Evolutionary conservation across 2,329 filamentous ascomycete genomes (phyloP).

Genomic region (Fusarium pilosicola): DNA sequence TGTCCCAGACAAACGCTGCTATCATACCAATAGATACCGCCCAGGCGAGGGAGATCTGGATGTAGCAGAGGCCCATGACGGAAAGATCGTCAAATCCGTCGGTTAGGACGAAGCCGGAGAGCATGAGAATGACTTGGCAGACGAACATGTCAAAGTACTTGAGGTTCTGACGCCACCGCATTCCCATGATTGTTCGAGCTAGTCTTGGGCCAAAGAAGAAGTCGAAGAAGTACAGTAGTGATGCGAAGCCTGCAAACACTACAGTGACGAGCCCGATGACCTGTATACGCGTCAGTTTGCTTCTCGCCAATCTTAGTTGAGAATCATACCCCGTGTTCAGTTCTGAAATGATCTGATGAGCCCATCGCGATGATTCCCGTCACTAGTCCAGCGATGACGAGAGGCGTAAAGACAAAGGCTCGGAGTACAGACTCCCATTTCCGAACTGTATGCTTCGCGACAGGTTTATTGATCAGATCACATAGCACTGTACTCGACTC

Average conservation of each 20-base stretch:
- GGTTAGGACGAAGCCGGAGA: slow-evolving; percentile 9
- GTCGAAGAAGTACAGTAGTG: slow-evolving; percentile 1
- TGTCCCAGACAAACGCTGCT: slow-evolving; percentile 16
- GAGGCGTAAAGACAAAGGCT: not conserved
- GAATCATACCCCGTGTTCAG: not conserved
- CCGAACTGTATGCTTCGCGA: slow-evolving; percentile 1
- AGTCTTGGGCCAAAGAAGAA: slow-evolving; percentile 4
- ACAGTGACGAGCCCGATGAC: not conserved
- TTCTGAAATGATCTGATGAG: slow-evolving; percentile 8
- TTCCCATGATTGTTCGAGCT: not conserved
- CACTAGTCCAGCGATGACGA: not conserved
- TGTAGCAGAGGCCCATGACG: slow-evolving; percentile 1
- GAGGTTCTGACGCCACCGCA: slow-evolving; percentile 1
- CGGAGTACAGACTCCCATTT: slow-evolving; percentile 17
- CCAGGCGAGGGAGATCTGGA: slow-evolving; percentile 10
- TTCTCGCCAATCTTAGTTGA: rapidly evolving
- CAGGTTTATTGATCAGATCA: slow-evolving; percentile 15
- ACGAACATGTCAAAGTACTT: slow-evolving; percentile 21
- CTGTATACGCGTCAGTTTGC: not conserved
- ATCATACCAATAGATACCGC: slow-evolving; percentile 12
- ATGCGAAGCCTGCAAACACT: not conserved
- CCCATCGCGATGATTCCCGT: slow-evolving; percentile 8
- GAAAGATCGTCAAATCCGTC: slow-evolving; percentile 4
- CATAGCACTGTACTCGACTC: slow-evolving; percentile 3
- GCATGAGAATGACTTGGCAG: slow-evolving; percentile 12